phyloP scores from a whole-genome alignment of 192 early-diverging fungal genomes.

The Dissophora globulifera region DNA sequence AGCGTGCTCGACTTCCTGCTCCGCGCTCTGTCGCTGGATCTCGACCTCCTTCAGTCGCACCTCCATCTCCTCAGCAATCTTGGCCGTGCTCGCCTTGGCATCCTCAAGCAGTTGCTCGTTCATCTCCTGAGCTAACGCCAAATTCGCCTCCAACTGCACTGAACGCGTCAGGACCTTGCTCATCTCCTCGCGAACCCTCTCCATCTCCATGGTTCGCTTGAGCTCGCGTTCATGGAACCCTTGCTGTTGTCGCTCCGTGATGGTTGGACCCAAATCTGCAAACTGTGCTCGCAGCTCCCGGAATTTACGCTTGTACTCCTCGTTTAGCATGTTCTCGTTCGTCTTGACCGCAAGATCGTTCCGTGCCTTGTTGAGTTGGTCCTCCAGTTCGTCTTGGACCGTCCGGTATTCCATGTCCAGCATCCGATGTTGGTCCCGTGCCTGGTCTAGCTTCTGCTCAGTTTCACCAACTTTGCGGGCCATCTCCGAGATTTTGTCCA shows the following conservation, averaged over 20 bases:
- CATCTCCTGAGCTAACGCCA: slow-evolving; percentile 35
- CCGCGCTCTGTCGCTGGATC: slow-evolving; percentile 28
- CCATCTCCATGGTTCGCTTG: slow-evolving; percentile 39
- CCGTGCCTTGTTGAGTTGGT: slow-evolving; percentile 26
- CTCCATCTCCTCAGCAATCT: slow-evolving; percentile 50
- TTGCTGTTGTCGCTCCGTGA: slow-evolving; percentile 43
- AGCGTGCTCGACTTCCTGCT: slow-evolving; percentile 32
- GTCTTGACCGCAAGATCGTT: slow-evolving; percentile 37
- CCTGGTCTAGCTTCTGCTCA: slow-evolving; percentile 42
- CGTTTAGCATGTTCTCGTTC: slow-evolving; percentile 24
- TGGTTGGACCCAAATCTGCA: slow-evolving; percentile 27
- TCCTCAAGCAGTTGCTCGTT: slow-evolving; percentile 42
- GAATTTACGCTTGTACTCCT: slow-evolving; percentile 50
- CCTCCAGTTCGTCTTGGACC: slow-evolving; percentile 40
- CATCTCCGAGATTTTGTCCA: slow-evolving; percentile 30
- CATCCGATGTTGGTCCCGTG: slow-evolving; percentile 8
- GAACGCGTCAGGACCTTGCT: slow-evolving; percentile 3
- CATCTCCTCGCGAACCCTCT: slow-evolving; percentile 35
- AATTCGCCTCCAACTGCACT: slow-evolving; percentile 31
- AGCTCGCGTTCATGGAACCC: slow-evolving; percentile 49
- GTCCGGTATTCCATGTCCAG: slow-evolving; percentile 41
- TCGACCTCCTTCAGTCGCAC: slow-evolving; percentile 43
- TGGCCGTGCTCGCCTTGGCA: slow-evolving; percentile 25
- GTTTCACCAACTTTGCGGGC: slow-evolving; percentile 34
- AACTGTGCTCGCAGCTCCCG: slow-evolving; percentile 37